Base-by-base conservation (phyloP, 441 rosid species). In the Populus hybrid region DNA sequence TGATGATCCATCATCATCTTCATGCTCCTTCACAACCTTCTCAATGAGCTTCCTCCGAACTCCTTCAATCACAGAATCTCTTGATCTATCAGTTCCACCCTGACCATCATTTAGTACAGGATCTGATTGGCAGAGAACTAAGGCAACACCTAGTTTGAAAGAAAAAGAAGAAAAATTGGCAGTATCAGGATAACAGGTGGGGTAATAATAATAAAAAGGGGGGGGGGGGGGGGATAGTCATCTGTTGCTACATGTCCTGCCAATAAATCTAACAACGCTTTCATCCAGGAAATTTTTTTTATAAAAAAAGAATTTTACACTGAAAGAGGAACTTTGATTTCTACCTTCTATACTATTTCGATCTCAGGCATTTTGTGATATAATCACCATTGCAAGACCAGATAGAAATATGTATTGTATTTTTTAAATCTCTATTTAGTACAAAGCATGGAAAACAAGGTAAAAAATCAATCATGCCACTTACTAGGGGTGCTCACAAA, bases 61-160 rank as follows among this genome's bases (percentile, higher is more conserved):
- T 75, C 98, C 99, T 75, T 93, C 94, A 63, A 97, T 84, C 71
- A 97, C 97, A 78, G 90, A 86, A 83, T 92, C 84, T 84, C 92
- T 88, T n/a, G 98, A 92, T 67, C 86, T 69, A 70, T 92, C 95
- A 50, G 88, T 88, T 85, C 98, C 96, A 73, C 91, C 75, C 83
- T 92, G 96, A 63, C 98, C 98, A 82, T 97, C 97, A 74, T 92
- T 91, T 75, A 97, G 91, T 24, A 94, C 98, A 16, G 98, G 95
- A 81, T 93, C 97, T 36, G 97, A 94, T 40, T 92, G 93, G 82
- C 99, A 97, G 11, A 95, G 93, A 80, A 92, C 93, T 78, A 97
- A 79, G 7, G 99, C 98, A 75, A 97, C 97, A 86, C 99, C 99
- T 93, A 80, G 66, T 74, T 66, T 73, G 59, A 28, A 42, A 68